These are phyloP conservation scores for Metschnikowia continentalis DNA, from an alignment of 805 yeast species.

Conservation along the genomic window DNA sequence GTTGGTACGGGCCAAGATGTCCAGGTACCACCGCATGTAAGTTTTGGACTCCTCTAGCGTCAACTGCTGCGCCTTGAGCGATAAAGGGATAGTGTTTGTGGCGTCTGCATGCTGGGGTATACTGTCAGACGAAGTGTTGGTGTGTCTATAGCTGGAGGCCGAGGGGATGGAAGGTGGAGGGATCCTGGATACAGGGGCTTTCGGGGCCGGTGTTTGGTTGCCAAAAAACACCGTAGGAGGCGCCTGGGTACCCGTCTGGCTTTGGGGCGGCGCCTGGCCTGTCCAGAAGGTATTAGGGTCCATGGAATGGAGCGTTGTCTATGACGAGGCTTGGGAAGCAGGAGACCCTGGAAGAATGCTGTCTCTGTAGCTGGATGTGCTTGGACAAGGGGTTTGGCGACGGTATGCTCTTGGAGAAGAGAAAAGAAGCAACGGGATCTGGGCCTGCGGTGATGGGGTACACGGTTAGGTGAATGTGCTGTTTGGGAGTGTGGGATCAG, in stretches of 20 bases:
- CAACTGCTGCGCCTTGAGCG: constrained; percentile 63
- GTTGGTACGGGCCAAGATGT: constrained; percentile 67
- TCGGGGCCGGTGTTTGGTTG: background rate
- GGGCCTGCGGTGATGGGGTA: no score
- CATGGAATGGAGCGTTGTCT: background rate
- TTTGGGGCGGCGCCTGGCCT: constrained; percentile 2
- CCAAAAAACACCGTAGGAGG: background rate
- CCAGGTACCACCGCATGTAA: constrained; percentile 91
- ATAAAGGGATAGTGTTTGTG: constrained; percentile 51
- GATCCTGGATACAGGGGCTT: background rate
- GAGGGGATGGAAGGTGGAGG: constrained; percentile 13
- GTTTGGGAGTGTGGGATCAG: background rate
- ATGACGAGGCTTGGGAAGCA: background rate
- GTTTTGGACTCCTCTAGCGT: constrained; percentile 77
- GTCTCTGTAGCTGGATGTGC: no score
- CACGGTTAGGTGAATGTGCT: background rate
- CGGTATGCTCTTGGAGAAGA: no score
- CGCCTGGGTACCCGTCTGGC: background rate
- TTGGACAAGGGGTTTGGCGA: background rate
- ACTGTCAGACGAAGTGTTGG: constrained; percentile 17
- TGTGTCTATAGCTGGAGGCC: background rate
- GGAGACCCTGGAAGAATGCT: background rate
- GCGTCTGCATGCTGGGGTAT: constrained; percentile 18
- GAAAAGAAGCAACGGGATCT: no score
- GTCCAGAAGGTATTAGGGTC: constrained; percentile 1